Evolutionary conservation across 139 green algal species (phyloP), one percentile per base, ranked within the genome.

Genomic region (Pseudopediastrum boryanum): DNA sequence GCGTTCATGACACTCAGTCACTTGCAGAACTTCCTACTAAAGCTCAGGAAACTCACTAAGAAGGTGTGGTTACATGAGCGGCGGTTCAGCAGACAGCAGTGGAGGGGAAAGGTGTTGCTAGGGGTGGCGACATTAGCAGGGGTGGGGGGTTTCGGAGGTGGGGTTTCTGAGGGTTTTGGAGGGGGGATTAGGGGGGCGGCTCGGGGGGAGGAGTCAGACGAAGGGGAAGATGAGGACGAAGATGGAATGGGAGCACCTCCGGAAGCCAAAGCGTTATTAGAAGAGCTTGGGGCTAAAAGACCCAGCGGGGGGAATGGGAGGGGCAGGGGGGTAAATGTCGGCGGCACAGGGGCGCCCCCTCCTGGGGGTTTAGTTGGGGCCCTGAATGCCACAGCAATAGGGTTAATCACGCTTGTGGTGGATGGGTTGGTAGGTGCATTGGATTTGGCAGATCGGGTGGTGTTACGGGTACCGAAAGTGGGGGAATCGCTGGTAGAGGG

Each of bases 221-320:
- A 80, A 33, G 44, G 52, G 44, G 44, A 35, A 42, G 61, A 73
- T 2, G 74, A 81, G 1, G 74, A 81, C 31, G 61, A 74, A 29
- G 74, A 81, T 59, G 74, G 74, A 4, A 67, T 81, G 61, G 74
- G 74, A 13, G 74, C 72, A 21, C 74, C 74, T 12, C 74, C 74
- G 13, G 74, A 81, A 25, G 74, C 61, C 0, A 73, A 74, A 27
- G 74, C 61, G 2, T 36, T 81, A 46, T 23, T 81, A 10, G 74
- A 81, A 35, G 74, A 81, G 61, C 44, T 81, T 4, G 74, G 74
- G 25, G 13, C 31, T 25, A 10, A 48, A 73, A 21, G 27, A 6
- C 16, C 58, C 58, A 12, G 21, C 31, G 35, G 21, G 7, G 41
- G 5, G 19, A 9, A 2, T 10, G 21, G 23, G 23, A 0, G 35